These are phyloP conservation scores for Panaeolus cyanescens DNA, from an alignment of 768 basidiomycete species.

Conservation along the genomic window DNA sequence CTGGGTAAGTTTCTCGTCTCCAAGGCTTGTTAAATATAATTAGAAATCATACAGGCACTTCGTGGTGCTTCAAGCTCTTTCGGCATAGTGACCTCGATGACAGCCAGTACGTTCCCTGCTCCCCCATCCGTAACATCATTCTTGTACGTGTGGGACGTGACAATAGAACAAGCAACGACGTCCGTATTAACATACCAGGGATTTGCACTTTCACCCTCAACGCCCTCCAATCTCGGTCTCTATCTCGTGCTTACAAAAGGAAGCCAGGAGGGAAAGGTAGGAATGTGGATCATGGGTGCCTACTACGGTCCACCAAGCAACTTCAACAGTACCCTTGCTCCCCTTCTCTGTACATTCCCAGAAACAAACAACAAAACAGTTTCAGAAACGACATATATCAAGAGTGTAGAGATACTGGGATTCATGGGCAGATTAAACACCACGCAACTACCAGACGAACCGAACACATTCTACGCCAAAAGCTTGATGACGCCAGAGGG, in stretches of 20 bases:
- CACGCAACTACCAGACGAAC: conserved; percentile 19
- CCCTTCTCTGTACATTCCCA: not conserved
- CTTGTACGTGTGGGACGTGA: not conserved
- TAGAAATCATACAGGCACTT: not conserved
- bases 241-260: not conserved
- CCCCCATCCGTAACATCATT: not conserved
- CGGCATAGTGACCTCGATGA: not conserved
- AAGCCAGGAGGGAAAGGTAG: not conserved
- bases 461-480: conserved; percentile 48
- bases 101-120: not conserved
- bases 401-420: not conserved
- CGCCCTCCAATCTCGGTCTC: not conserved
- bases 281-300: not conserved
- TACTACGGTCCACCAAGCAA: not conserved
- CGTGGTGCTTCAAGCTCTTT: not conserved
- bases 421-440: conserved; percentile 11
- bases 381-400: not conserved
- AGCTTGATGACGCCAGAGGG: conserved; percentile 41
- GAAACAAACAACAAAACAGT: not conserved
- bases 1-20: conserved; percentile 35
- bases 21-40: not conserved
- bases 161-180: not conserved
- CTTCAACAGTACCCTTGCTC: not conserved
- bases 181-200: not conserved
- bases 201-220: not conserved